Base-by-base conservation (phyloP, 1,139 yeast species). In the Pichia sp. region DNA sequence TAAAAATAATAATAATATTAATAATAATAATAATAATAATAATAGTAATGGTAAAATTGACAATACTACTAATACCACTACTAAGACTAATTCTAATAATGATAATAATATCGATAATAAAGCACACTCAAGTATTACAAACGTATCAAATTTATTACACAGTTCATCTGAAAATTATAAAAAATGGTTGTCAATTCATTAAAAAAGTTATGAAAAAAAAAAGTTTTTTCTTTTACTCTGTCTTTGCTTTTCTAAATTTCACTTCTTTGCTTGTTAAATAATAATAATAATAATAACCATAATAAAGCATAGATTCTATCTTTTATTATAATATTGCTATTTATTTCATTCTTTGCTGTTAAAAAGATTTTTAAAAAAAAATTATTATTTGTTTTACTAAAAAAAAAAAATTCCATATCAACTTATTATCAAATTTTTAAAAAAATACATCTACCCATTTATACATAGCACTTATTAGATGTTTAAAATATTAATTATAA, bases 111-210 rank as follows among this genome's bases (percentile, higher is more conserved):
- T n/a, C n/a, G n/a, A n/a, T n/a, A n/a, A n/a, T n/a, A n/a, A 24
- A 35, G 10, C 35, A 11, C 35, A 44, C 24, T 24, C 41, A 9
- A 42, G 41, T 24, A 39, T 57, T 20, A 54, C 61, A 25, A 56
- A 53, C 45, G 54, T 60, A 20, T 52, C 61, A 32, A 59, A 58
- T 39, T 45, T 60, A 39, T 43, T 58, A n/a, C 52, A 51, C 32
- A 53, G 58, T 37, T 56, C 65, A 20, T 57, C 62, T 6, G 61
- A 58, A 39, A 60, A 60, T 39, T 60, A 61, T 46, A 57, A 55
- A 41, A 60, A 49, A 42, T 60, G 64, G 64, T 49, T 61, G 24
- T 56, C 63, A 50, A 57, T 45, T 29, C 60, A 57, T 35, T 56
- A 47, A 44, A 26, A n/a, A 24, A 23, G 4, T 6, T n/a, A n/a